Percentiles rank a stretch among this genome's conserved stretches.
phyloP scores from a whole-genome alignment of 352 stramenopile genomes.

The Pythium folliculosum region DNA sequence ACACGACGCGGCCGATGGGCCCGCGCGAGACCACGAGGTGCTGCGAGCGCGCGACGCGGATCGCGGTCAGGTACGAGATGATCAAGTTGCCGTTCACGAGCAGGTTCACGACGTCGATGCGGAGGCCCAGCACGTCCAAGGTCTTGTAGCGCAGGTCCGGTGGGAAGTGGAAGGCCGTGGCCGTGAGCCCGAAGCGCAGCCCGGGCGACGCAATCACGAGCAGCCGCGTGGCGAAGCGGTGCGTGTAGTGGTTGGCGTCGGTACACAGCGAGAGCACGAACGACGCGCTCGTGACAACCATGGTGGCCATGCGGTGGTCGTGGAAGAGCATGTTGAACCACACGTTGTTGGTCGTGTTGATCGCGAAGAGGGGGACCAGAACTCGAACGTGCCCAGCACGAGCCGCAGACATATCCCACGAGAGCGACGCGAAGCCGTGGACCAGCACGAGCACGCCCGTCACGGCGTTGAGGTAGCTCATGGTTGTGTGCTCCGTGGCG shows the following conservation, averaged over 20 bases:
- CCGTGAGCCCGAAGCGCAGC: slow-evolving; percentile 12
- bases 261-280: slow-evolving; percentile 17
- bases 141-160: slow-evolving; percentile 15
- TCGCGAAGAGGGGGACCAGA: slow-evolving; percentile 25
- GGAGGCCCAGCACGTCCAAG: slow-evolving; percentile 5
- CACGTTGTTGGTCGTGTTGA: slow-evolving; percentile 22
- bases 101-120: slow-evolving; percentile 14
- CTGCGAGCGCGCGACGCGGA: slow-evolving; percentile 10
- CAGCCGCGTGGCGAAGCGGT: slow-evolving; percentile 9
- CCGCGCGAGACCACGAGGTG: slow-evolving; percentile 14
- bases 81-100: slow-evolving; percentile 20
- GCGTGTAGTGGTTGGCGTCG: slow-evolving; percentile 22
- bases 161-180: slow-evolving; percentile 12
- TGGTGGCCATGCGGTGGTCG: slow-evolving; percentile 11
- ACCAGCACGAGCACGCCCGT: slow-evolving; percentile 10
- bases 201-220: slow-evolving; percentile 16
- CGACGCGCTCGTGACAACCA: slow-evolving; percentile 5
- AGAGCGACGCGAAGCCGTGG: slow-evolving; percentile 17
- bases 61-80: slow-evolving; percentile 16
- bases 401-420: slow-evolving; percentile 24
- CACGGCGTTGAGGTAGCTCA: slow-evolving; percentile 15
- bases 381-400: slow-evolving; percentile 20
- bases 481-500: not conserved
- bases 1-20: slow-evolving; percentile 8
- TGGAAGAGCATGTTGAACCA: slow-evolving; percentile 21